phyloP scores from a whole-genome alignment of 805 yeast species.

The Ogataea allantospora region DNA sequence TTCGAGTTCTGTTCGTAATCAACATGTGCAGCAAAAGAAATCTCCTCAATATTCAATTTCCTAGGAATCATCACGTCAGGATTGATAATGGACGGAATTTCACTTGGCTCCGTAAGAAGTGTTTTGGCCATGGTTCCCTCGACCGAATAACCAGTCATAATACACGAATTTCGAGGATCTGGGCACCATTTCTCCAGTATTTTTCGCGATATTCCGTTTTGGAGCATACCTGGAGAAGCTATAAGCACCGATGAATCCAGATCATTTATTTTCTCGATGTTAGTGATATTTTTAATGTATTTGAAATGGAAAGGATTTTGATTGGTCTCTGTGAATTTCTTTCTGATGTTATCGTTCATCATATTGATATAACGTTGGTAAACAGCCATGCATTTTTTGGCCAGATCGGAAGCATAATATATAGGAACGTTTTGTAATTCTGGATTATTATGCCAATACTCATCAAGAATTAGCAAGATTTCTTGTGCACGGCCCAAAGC shows the following conservation, averaged over 20 bases:
- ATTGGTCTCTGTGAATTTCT: slow-evolving; percentile 69
- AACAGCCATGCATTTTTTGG: slow-evolving; percentile 95
- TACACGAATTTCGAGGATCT: slow-evolving; percentile 82
- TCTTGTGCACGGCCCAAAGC: slow-evolving; percentile 98
- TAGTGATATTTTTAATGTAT: slow-evolving; percentile 74
- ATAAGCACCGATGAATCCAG: slow-evolving; percentile 94
- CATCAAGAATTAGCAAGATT: slow-evolving; percentile 82
- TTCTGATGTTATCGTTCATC: slow-evolving; percentile 92
- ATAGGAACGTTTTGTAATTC: slow-evolving; percentile 81
- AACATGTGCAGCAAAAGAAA: slow-evolving; percentile 99
- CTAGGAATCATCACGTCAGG: slow-evolving; percentile 86
- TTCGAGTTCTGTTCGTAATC: slow-evolving; percentile 92
- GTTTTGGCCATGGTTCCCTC: slow-evolving; percentile 98
- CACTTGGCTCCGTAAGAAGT: slow-evolving; percentile 80
- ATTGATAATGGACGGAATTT: slow-evolving; percentile 80
- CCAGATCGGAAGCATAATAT: slow-evolving; percentile 89
- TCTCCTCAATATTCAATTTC: slow-evolving; percentile 82
- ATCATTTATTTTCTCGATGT: slow-evolving; percentile 83
- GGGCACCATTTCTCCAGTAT: slow-evolving; percentile 96
- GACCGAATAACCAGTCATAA: slow-evolving; percentile 94
- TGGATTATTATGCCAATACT: slow-evolving; percentile 84
- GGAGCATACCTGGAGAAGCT: slow-evolving; percentile 98
- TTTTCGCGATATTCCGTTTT: slow-evolving; percentile 91
- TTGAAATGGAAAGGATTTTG: slow-evolving; percentile 90
- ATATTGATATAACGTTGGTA: slow-evolving; percentile 94